Conservation (phyloP, 306 rosid species). For the Lablab purpureus region DNA sequence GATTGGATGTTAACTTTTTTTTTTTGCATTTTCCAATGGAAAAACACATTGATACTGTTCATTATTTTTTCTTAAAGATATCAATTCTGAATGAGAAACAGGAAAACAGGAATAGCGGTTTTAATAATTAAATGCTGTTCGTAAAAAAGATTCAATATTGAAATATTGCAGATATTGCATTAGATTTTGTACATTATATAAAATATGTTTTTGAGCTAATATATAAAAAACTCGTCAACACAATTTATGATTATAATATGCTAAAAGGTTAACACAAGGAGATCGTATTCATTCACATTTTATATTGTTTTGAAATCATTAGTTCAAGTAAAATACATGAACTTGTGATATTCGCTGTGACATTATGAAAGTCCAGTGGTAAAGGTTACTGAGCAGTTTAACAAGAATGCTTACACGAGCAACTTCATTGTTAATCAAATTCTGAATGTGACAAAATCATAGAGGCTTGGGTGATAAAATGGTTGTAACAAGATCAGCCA, state of each 20-base stretch:
- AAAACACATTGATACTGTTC: not conserved
- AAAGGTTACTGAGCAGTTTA: not conserved
- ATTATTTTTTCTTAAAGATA: not conserved
- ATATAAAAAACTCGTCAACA: not conserved
- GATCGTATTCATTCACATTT: not conserved
- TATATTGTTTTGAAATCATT: not conserved
- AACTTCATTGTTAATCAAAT: not conserved
- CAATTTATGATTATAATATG: not conserved
- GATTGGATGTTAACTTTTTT: not conserved
- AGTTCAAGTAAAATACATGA: not conserved
- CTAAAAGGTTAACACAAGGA: not conserved
- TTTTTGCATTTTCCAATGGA: not conserved
- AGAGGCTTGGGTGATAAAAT: conserved; percentile 28
- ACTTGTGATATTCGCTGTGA: not conserved
- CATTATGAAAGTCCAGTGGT: not conserved
- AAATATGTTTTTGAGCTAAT: not conserved
- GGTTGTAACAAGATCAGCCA: conserved; percentile 52
- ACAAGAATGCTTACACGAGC: not conserved
- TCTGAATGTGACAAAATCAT: conserved; percentile 21
- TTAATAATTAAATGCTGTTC: not conserved
- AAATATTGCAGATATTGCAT: not conserved
- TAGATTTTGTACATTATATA: not conserved
- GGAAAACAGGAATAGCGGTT: not conserved
- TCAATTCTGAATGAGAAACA: not conserved
- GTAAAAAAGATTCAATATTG: no score